Conservation (phyloP, 345 rosid genomes). For the Populus pruinosa region DNA sequence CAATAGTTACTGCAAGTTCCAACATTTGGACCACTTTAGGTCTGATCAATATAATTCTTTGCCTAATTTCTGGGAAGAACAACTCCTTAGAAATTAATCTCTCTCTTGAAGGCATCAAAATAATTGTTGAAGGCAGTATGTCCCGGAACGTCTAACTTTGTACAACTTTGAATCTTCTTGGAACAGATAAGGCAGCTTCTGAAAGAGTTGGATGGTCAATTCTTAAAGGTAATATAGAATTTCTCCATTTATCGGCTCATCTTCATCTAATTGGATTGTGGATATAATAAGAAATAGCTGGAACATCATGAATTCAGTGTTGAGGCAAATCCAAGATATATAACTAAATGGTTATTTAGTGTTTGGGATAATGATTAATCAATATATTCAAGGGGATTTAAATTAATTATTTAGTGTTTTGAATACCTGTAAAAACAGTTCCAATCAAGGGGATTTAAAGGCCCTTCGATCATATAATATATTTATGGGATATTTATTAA, state of each 20-base stretch:
- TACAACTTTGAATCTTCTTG: constrained; percentile 4
- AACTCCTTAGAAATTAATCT: background rate
- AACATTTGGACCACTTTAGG: background rate
- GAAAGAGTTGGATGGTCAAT: constrained; percentile 77
- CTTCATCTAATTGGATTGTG: background rate
- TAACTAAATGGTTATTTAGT: too few relatives aligned
- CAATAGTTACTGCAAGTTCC: background rate
- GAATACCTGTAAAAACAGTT: too few relatives aligned
- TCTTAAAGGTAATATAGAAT: constrained; percentile 54
- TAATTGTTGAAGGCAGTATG: too few relatives aligned
- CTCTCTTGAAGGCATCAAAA: too few relatives aligned
- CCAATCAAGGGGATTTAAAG: too few relatives aligned
- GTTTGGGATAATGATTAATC: too few relatives aligned
- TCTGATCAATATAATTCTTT: background rate
- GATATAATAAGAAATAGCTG: background rate
- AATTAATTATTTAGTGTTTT: too few relatives aligned
- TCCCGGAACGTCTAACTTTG: background rate
- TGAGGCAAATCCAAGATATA: too few relatives aligned
- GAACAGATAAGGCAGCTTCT: constrained; percentile 61
- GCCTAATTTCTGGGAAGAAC: background rate
- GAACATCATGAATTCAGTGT: background rate
- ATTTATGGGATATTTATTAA: too few relatives aligned
- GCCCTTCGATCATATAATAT: too few relatives aligned
- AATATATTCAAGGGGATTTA: too few relatives aligned
- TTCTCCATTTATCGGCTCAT: background rate